Evolutionary conservation across 345 rosid genomes (phyloP).

Genomic region (Populus nigra): DNA sequence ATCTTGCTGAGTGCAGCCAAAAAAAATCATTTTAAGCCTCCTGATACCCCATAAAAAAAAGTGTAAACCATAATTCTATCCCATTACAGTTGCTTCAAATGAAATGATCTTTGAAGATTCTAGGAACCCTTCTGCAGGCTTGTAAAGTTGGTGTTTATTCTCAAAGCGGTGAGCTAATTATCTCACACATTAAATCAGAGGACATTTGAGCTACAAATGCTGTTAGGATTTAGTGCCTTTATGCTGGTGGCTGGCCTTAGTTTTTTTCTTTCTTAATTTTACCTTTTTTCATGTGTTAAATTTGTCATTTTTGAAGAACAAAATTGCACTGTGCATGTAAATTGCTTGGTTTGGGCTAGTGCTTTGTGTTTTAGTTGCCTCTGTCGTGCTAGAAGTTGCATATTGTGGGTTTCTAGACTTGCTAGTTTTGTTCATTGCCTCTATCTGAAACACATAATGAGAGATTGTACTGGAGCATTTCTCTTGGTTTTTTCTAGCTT

Average conservation of each 20-base stretch:
- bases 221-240: background rate
- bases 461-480: background rate
- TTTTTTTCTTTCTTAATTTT: background rate
- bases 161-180: background rate
- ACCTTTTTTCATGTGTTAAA: background rate
- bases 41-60: background rate
- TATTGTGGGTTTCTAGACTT: background rate
- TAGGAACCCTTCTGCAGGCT: background rate
- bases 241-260: background rate
- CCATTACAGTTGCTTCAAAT: background rate
- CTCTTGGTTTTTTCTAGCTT: background rate
- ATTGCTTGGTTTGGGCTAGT: background rate
- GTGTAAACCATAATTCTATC: background rate
- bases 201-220: background rate
- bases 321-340: background rate
- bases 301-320: background rate
- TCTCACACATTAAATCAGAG: background rate
- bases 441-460: background rate
- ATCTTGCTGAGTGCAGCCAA: background rate
- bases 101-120: background rate
- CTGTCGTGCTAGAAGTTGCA: background rate
- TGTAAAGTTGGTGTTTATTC: background rate
- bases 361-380: background rate
- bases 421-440: background rate
- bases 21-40: background rate